phyloP scores from a whole-genome alignment of 2,329 filamentous ascomycete species.

The Lojkania enalia region DNA sequence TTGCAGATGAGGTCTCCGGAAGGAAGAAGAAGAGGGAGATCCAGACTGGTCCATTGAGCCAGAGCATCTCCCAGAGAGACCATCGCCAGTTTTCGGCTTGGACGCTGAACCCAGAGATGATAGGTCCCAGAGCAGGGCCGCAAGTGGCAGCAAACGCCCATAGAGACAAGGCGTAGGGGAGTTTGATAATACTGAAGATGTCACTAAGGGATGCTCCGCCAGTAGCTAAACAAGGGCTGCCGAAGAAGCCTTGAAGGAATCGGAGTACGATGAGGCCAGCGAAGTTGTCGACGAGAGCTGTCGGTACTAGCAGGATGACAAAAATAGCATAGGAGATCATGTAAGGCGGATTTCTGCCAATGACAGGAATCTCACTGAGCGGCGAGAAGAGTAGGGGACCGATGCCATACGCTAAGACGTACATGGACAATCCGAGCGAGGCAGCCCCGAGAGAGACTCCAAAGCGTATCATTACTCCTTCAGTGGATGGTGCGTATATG shows the following conservation, averaged over 20 bases:
- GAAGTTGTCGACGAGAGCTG: constrained; percentile 65
- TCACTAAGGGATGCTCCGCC: constrained; percentile 41
- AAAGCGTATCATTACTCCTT: constrained; percentile 58
- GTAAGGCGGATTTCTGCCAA: constrained; percentile 71
- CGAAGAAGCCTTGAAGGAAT: constrained; percentile 47
- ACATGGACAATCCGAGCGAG: constrained; percentile 63
- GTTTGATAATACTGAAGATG: constrained; percentile 46
- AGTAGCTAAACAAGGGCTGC: constrained; percentile 43
- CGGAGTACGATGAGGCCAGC: constrained; percentile 62
- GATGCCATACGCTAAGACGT: constrained; percentile 64
- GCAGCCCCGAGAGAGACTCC: constrained; percentile 57
- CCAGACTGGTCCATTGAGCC: constrained; percentile 72
- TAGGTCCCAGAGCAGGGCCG: constrained; percentile 66
- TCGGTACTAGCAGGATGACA: constrained; percentile 67
- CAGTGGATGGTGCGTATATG: constrained; percentile 53
- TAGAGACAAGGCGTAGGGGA: constrained; percentile 49
- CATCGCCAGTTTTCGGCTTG: constrained; percentile 76
- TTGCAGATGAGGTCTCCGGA: constrained; percentile 84
- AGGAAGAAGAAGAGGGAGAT: constrained; percentile 80
- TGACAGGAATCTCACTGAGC: constrained; percentile 65
- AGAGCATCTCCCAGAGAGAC: constrained; percentile 86
- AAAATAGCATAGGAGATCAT: constrained; percentile 70
- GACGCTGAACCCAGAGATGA: constrained; percentile 75
- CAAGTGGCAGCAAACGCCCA: constrained; percentile 51
- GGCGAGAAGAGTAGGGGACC: constrained; percentile 69